Evolutionary conservation across 768 basidiomycete species (phyloP).

Genomic region (Boletus bicolor): DNA sequence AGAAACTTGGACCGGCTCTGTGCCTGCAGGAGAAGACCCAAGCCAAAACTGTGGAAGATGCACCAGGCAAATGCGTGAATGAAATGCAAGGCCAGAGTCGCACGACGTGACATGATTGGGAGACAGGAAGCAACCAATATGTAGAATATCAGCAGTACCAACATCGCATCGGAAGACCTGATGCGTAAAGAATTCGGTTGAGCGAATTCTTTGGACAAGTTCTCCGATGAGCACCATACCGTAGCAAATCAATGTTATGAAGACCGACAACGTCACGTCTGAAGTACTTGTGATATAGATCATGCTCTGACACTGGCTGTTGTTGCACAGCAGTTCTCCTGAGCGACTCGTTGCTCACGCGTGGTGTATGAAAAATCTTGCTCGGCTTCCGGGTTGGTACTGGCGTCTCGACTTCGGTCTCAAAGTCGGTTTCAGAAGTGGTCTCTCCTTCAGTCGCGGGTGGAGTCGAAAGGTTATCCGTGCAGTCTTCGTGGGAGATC

Average conservation of each 20-base stretch:
- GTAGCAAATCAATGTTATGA: slow-evolving; percentile 77
- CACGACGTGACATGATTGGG: slow-evolving; percentile 50
- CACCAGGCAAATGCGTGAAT: slow-evolving; percentile 84
- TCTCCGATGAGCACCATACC: slow-evolving; percentile 46
- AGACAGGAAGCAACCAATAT: slow-evolving; percentile 55
- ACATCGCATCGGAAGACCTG: slow-evolving; percentile 83
- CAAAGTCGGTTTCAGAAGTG: slow-evolving; percentile 66
- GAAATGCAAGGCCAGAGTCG: slow-evolving; percentile 67
- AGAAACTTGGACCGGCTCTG: slow-evolving; percentile 87
- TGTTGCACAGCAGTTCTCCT: neutral
- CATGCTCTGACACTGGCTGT: slow-evolving; percentile 66
- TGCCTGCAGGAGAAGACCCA: slow-evolving; percentile 78
- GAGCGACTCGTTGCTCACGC: slow-evolving; percentile 5
- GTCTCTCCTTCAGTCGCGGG: slow-evolving; percentile 69
- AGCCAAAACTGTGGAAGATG: slow-evolving; percentile 80
- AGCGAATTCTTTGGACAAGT: slow-evolving; percentile 5
- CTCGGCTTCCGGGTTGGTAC: slow-evolving; percentile 8
- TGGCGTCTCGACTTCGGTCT: slow-evolving; percentile 59
- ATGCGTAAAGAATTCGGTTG: slow-evolving; percentile 20
- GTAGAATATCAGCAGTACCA: slow-evolving; percentile 73
- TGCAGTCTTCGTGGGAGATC: slow-evolving; percentile 21
- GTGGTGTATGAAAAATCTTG: neutral
- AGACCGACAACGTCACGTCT: slow-evolving; percentile 80
- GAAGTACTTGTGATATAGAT: slow-evolving; percentile 88
- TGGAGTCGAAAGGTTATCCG: slow-evolving; percentile 49